Evolutionary conservation across 352 stramenopile genomes (phyloP).

Genomic region (Blastocystis hominis): DNA sequence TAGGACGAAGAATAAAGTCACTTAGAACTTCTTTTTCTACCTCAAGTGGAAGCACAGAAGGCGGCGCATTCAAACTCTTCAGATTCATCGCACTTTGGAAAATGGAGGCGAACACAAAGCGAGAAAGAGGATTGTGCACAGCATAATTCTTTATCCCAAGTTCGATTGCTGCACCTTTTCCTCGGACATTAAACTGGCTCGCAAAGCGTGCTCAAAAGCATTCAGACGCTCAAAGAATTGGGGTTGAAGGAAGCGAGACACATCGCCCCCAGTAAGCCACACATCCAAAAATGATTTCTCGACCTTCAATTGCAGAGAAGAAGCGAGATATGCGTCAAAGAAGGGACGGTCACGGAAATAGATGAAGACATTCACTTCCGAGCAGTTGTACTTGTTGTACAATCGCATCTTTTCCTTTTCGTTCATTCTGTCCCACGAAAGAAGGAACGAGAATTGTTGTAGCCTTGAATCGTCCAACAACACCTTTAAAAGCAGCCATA

Average conservation of each 20-base stretch:
- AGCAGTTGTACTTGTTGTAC: constrained; percentile 64
- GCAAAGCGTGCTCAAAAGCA: constrained; percentile 64
- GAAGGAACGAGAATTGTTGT: constrained; percentile 61
- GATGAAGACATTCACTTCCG: constrained; percentile 68
- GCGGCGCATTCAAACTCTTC: background rate
- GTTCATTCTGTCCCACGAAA: constrained; percentile 60
- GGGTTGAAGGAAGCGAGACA: constrained; percentile 60
- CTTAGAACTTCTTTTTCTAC: background rate
- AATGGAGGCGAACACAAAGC: constrained; percentile 60
- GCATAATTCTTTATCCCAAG: constrained; percentile 57
- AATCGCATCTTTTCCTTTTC: constrained; percentile 60
- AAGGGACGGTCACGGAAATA: constrained; percentile 65
- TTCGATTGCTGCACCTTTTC: constrained; percentile 60
- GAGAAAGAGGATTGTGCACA: constrained; percentile 61
- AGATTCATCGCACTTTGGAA: constrained; percentile 62
- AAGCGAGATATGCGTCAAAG: constrained; percentile 62
- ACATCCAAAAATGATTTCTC: constrained; percentile 66
- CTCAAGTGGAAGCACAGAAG: background rate
- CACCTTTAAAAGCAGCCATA: constrained; percentile 9
- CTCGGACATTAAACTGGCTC: constrained; percentile 23
- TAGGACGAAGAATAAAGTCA: background rate
- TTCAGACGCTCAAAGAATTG: constrained; percentile 62
- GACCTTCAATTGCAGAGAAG: constrained; percentile 64
- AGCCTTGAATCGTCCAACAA: background rate
- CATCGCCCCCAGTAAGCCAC: constrained; percentile 64